Conservation (phyloP, 1,139 yeast species). For the Torulaspora globosa region DNA sequence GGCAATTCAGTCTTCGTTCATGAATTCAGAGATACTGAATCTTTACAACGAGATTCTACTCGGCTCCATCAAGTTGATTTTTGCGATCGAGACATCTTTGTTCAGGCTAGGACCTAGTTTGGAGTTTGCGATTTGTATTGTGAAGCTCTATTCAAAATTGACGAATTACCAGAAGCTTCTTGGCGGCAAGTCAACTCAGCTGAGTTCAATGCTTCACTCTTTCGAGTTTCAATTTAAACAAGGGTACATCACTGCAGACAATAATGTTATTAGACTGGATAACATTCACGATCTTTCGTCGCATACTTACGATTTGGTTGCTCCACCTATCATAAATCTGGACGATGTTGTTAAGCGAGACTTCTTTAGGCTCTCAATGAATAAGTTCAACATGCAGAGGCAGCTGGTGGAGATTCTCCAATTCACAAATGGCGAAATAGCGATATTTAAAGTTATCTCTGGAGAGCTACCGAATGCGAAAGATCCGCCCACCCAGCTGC, state of each 20-base stretch:
- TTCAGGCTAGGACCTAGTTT: constrained; percentile 16
- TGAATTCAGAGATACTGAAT: constrained; percentile 12
- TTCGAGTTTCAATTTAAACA: constrained; percentile 19
- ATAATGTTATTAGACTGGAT: constrained; percentile 16
- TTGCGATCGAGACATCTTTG: constrained; percentile 12
- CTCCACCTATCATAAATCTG: constrained; percentile 20
- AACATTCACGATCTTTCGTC: constrained; percentile 22
- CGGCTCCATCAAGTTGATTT: constrained; percentile 15
- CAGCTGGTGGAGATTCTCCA: constrained; percentile 33
- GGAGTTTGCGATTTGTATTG: constrained; percentile 13
- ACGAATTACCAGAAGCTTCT: constrained; percentile 6
- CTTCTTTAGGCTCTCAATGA: constrained; percentile 18
- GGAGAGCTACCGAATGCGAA: constrained; percentile 15
- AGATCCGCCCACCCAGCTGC: constrained; percentile 8
- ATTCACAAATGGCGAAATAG: constrained; percentile 30
- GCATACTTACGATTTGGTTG: constrained; percentile 17
- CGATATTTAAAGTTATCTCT: constrained; percentile 35
- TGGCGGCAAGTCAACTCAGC: constrained; percentile 5
- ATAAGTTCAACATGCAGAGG: constrained; percentile 16
- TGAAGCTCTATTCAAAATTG: constrained; percentile 15
- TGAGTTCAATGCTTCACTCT: constrained; percentile 14
- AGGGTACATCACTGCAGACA: constrained; percentile 17
- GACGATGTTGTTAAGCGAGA: constrained; percentile 19
- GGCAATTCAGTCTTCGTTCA: constrained; percentile 7
- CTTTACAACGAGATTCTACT: constrained; percentile 14